phyloP scores from a whole-genome alignment of 345 rosid species.

The Combretum micranthum region DNA sequence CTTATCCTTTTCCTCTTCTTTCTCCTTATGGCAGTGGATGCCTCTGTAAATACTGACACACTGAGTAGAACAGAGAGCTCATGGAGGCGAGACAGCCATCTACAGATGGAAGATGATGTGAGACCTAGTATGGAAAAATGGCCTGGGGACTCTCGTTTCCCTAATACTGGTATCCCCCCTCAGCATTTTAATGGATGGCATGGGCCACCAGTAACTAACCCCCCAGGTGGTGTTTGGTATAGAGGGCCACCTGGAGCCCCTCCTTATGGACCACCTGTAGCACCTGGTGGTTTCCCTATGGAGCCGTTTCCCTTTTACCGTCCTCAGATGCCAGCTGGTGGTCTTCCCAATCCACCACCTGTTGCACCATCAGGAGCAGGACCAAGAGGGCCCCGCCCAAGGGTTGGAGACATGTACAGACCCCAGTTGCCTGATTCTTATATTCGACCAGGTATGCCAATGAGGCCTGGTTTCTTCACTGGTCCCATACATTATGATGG shows the following conservation, averaged over 20 bases:
- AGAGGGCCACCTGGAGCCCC: constrained; percentile 79
- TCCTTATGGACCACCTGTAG: constrained; percentile 66
- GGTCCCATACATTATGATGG: constrained; percentile 73
- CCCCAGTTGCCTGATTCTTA: constrained; percentile 75
- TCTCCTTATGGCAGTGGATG: constrained; percentile 30
- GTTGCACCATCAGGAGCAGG: constrained; percentile 58
- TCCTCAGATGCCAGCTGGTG: constrained; percentile 52
- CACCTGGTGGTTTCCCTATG: constrained; percentile 78
- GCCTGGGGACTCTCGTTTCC: constrained; percentile 52
- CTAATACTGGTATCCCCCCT: constrained; percentile 48
- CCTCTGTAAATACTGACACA: constrained; percentile 28
- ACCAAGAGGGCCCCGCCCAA: constrained; percentile 67
- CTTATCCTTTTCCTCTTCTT: background rate
- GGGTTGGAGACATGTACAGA: constrained; percentile 68
- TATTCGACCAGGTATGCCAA: constrained; percentile 70
- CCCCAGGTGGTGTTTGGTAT: constrained; percentile 86
- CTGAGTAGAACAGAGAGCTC: constrained; percentile 35
- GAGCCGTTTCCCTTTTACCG: constrained; percentile 80
- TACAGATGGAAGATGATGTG: constrained; percentile 50
- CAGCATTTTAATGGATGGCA: constrained; percentile 75
- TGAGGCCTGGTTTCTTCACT: constrained; percentile 82
- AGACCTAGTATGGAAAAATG: constrained; percentile 54
- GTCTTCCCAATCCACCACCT: constrained; percentile 44
- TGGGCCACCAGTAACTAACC: constrained; percentile 76
- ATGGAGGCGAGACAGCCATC: constrained; percentile 65